These are phyloP conservation scores for Talaromyces thailandensis DNA, from an alignment of 495 filamentous ascomycete genomes.

Conservation along the genomic window DNA sequence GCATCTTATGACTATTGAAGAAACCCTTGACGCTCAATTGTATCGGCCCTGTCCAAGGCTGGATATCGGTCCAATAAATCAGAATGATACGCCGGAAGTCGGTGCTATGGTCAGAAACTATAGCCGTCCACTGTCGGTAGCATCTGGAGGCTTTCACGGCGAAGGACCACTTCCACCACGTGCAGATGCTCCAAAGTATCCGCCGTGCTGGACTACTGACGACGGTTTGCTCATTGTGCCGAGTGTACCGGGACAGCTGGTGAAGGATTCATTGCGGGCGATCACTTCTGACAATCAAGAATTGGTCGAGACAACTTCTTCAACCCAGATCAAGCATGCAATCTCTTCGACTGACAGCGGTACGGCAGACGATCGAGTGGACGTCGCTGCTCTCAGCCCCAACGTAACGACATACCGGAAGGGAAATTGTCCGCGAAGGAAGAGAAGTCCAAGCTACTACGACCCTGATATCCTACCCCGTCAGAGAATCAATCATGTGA, in stretches of 20 bases:
- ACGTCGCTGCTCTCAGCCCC: conserved; percentile 4
- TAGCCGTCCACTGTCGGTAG: neutral
- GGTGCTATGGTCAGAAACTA: neutral
- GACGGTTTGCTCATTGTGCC: conserved; percentile 6
- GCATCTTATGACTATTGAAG: neutral
- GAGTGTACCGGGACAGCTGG: neutral
- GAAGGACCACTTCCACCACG: neutral
- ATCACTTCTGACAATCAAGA: neutral
- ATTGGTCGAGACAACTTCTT: neutral
- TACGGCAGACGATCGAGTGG: neutral
- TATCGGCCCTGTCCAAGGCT: neutral
- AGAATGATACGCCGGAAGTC: neutral
- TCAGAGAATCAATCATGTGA: neutral
- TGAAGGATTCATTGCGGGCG: neutral
- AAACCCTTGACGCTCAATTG: neutral
- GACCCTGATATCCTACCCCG: conserved; percentile 4
- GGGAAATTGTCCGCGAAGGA: conserved; percentile 1
- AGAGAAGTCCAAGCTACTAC: conserved; percentile 5
- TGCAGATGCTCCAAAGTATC: neutral
- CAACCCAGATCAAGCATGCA: neutral
- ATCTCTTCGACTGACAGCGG: neutral
- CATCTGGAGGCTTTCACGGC: neutral
- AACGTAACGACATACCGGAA: conserved; percentile 6
- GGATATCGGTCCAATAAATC: neutral
- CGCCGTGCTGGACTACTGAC: neutral